Evolutionary conservation across 2,329 filamentous ascomycete species (phyloP).

Genomic region (Venturia pyrina): DNA sequence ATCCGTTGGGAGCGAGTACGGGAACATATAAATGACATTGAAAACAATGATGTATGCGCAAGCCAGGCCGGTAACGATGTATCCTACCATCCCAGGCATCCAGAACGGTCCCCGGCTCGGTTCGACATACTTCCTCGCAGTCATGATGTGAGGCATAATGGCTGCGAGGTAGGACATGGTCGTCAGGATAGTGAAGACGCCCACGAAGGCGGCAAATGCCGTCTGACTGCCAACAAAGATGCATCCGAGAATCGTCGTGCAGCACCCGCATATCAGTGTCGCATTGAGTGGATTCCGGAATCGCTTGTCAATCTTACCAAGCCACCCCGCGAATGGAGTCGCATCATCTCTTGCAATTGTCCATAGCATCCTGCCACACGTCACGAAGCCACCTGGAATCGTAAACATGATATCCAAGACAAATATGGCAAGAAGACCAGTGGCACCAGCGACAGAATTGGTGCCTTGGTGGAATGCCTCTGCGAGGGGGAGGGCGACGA

Average conservation of each 20-base stretch:
- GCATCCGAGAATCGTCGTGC: constrained; percentile 34
- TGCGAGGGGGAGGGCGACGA: constrained; percentile 49
- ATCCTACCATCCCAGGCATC: constrained; percentile 38
- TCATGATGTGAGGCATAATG: constrained; percentile 42
- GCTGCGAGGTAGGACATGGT: constrained; percentile 43
- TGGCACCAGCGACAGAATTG: constrained; percentile 14
- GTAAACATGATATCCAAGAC: not conserved
- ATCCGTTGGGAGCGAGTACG: not conserved
- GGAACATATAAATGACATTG: constrained; percentile 51
- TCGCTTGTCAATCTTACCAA: constrained; percentile 41
- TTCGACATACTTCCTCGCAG: constrained; percentile 41
- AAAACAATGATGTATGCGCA: constrained; percentile 46
- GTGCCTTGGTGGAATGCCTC: constrained; percentile 51
- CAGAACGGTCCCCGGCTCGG: constrained; percentile 39
- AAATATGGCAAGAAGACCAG: constrained; percentile 36
- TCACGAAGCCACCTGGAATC: not conserved
- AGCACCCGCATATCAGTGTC: constrained; percentile 14
- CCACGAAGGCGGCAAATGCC: constrained; percentile 48
- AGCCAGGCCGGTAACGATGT: constrained; percentile 38
- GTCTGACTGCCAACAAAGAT: constrained; percentile 46
- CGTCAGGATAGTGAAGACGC: constrained; percentile 48
- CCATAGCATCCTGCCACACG: constrained; percentile 33
- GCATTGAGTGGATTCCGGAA: constrained; percentile 45
- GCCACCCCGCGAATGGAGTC: constrained; percentile 45
- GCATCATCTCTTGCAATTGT: constrained; percentile 49